phyloP scores from a whole-genome alignment of 352 stramenopile species.

The Phytophthora uliginosa region DNA sequence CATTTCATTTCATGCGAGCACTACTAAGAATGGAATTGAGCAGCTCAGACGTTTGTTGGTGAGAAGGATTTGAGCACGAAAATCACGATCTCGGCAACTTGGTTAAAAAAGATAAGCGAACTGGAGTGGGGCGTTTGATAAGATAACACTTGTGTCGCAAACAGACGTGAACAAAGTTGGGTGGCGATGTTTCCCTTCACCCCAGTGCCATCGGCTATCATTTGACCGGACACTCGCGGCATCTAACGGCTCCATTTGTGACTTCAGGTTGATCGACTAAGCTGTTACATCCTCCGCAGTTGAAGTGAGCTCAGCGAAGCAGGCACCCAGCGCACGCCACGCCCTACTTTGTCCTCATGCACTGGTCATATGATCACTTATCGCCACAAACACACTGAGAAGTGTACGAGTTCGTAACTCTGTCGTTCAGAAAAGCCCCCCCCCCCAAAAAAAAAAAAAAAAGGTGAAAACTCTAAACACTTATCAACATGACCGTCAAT shows the following conservation, averaged over 20 bases:
- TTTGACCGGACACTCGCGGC: background rate
- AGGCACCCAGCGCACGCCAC: background rate
- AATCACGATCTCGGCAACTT: too few relatives aligned
- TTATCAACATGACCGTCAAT: too few relatives aligned
- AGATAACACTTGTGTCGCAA: too few relatives aligned
- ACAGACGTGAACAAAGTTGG: background rate
- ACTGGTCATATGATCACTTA: background rate
- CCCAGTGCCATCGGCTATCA: background rate
- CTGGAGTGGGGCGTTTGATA: too few relatives aligned
- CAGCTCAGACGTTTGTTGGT: too few relatives aligned
- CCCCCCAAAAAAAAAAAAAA: too few relatives aligned
- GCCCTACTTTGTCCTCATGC: background rate
- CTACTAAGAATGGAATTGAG: too few relatives aligned
- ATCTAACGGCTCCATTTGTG: background rate
- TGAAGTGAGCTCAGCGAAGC: background rate
- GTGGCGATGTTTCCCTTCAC: background rate
- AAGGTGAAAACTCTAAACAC: background rate
- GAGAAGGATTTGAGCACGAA: too few relatives aligned
- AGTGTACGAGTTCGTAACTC: background rate
- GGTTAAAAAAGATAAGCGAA: too few relatives aligned
- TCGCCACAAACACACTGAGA: background rate
- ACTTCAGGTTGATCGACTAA: background rate
- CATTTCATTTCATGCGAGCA: constrained; percentile 2
- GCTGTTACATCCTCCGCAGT: background rate
- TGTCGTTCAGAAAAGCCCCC: background rate